Evolutionary conservation across 257 asterid genomes (phyloP).

Genomic region (Lavandula angustifolia): DNA sequence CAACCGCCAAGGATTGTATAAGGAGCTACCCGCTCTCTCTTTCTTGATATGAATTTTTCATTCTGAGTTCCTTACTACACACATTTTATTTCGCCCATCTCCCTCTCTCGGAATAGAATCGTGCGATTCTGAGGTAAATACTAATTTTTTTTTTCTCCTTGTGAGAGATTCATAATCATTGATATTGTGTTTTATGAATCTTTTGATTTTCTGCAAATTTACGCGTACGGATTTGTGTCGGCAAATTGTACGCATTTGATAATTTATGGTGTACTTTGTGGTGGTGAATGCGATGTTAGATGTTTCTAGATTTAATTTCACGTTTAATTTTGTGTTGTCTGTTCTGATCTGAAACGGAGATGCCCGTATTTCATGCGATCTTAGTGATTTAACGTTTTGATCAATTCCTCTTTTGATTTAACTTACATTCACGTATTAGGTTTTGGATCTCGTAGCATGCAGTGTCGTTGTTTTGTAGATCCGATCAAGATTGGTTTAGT

Average conservation of each 20-base stretch:
- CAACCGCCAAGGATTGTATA: slow-evolving; percentile 44
- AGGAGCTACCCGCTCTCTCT: slow-evolving; percentile 43
- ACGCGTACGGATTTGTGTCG: slow-evolving; percentile 20
- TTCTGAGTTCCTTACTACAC: slow-evolving; percentile 24
- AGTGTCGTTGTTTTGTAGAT: slow-evolving; percentile 26
- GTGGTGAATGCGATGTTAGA: background rate
- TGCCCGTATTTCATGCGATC: slow-evolving; percentile 19
- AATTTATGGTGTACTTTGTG: background rate
- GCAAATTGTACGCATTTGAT: slow-evolving; percentile 14
- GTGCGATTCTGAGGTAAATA: slow-evolving; percentile 38
- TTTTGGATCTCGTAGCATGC: slow-evolving; percentile 25
- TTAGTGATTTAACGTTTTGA: slow-evolving; percentile 11
- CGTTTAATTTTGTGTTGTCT: slow-evolving; percentile 25
- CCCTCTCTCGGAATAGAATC: slow-evolving; percentile 27
- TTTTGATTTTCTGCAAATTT: slow-evolving; percentile 3
- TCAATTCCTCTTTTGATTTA: slow-evolving; percentile 27
- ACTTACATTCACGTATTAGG: slow-evolving; percentile 5
- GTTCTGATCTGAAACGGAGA: slow-evolving; percentile 37
- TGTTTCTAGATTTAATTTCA: slow-evolving; percentile 9
- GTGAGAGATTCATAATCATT: background rate
- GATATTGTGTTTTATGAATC: background rate
- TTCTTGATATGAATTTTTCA: slow-evolving; percentile 5
- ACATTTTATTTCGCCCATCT: slow-evolving; percentile 30
- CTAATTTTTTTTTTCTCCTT: background rate
- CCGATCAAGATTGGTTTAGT: slow-evolving; percentile 19